Conservation (phyloP, 2,329 filamentous ascomycete species). For the Fusarium sp. region DNA sequence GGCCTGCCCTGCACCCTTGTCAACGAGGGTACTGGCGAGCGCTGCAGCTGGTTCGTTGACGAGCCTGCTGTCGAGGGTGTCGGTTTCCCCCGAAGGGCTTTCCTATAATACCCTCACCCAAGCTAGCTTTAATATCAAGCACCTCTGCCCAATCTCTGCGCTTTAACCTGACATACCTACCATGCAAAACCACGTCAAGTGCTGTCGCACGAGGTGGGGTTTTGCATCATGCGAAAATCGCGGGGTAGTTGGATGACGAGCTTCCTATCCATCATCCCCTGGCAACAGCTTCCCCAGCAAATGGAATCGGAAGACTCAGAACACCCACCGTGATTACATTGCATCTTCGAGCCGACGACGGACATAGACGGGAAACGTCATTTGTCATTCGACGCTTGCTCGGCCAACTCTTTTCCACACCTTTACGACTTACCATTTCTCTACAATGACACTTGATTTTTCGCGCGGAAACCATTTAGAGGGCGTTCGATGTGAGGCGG, state of each 20-base stretch:
- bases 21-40: conserved; percentile 86
- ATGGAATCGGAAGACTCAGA: not conserved
- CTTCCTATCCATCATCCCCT: conserved; percentile 14
- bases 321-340: conserved; percentile 6
- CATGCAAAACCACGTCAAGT: conserved; percentile 22
- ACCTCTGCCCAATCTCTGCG: conserved; percentile 21
- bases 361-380: conserved; percentile 23
- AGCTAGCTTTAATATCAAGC: conserved; percentile 29
- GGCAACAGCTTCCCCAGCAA: conserved; percentile 3
- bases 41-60: conserved; percentile 97
- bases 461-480: conserved; percentile 47
- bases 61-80: conserved; percentile 88
- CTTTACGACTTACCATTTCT: conserved; percentile 33
- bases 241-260: conserved; percentile 38
- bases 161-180: conserved; percentile 22
- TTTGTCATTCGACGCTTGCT: conserved; percentile 2
- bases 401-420: conserved; percentile 8
- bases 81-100: conserved; percentile 81
- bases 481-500: conserved; percentile 42
- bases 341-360: conserved; percentile 8
- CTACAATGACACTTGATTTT: conserved; percentile 19
- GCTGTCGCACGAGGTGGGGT: conserved; percentile 21
- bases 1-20: conserved; percentile 89
- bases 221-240: conserved; percentile 35
- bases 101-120: conserved; percentile 57